Evolutionary conservation across 495 filamentous ascomycete genomes (phyloP), one percentile per base, ranked within the genome.

Genomic region (Hyaloscypha finlandica): DNA sequence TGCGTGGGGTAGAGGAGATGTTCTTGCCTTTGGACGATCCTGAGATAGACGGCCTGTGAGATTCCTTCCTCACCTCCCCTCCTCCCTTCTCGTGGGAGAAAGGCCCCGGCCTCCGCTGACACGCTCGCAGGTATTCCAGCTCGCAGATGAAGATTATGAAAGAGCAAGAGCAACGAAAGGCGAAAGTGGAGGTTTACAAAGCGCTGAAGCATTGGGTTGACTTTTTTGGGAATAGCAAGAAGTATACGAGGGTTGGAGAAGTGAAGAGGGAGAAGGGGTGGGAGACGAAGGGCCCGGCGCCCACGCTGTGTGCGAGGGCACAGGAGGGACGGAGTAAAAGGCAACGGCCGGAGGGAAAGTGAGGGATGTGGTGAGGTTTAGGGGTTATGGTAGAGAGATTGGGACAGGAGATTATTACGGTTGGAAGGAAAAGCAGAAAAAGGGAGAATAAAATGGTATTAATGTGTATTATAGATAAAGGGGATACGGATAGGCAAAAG

Each of bases 1-100:
- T 97, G 77, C 81, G 87, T 25, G 96, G 96, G 1, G 90, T 92
- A 1, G 95, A 98, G 80, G 86, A 89, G 67, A 95, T 94, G 88
- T 98, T 86, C 76, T 80, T 98, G 20, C 92, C 93, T 0, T 72
- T 90, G 4, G 90, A 92, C 68, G 86, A 91, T 69, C 83, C 81
- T 8, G 77, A 84, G 22, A 80, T 85, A 4, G 80, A 83, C 73
- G 37, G 72, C 69, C 77, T 79, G 70, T 82, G 80, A 76, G 80
- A 25, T 25, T 25, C 70, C 35, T 37, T 12, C 35, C 35, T 12
- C n/a, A n/a, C n/a, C 12, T 37, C 12, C 35, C 35, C 35, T 1
- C 8, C 12, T 12, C 6, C 8, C 12, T 12, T 37, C 3, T 37
- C 35, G 3, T 3, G 3, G 35, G 35, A 3, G 35, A 6, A 37